A percentile compares a stretch with the other conserved stretches of the same genome.
Conservation (phyloP, 169 alveolate genomes). For the Pseudocohnilembus persalinus region DNA sequence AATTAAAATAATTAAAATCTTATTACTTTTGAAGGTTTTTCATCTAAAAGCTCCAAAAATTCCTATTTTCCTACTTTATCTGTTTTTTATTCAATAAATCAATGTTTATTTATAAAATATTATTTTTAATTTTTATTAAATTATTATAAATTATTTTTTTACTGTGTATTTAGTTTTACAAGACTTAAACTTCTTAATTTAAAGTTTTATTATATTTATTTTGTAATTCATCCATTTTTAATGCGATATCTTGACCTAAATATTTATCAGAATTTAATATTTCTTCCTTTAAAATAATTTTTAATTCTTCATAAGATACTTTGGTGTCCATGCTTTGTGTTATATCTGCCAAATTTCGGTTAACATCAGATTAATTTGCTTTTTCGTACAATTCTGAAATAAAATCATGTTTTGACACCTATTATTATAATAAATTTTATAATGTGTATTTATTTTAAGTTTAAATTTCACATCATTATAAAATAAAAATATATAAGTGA, state of each 20-base stretch:
- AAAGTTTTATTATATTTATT: neutral
- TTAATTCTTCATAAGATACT: constrained; percentile 61
- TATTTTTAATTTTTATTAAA: too few species aligned
- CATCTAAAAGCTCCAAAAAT: neutral
- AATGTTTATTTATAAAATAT: too few species aligned
- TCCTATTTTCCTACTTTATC: too few species aligned
- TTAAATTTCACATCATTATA: neutral
- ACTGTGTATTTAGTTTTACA: neutral
- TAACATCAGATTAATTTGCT: constrained; percentile 71
- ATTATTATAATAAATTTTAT: neutral
- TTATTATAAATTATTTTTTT: too few species aligned
- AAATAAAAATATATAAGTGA: neutral
- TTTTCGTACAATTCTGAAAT: constrained; percentile 39
- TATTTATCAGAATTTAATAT: neutral
- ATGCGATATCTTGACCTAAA: neutral
- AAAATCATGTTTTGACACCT: constrained; percentile 38
- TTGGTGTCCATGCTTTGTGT: constrained; percentile 69
- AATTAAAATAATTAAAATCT: neutral
- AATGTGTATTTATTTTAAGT: neutral
- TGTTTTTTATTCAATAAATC: too few species aligned
- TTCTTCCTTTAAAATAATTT: constrained; percentile 53
- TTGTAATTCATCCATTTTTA: neutral
- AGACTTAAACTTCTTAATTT: too few species aligned
- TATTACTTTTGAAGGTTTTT: neutral
- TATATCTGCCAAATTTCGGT: constrained; percentile 73